Conservation (phyloP, 768 basidiomycete species). For the Russula vinacea region DNA sequence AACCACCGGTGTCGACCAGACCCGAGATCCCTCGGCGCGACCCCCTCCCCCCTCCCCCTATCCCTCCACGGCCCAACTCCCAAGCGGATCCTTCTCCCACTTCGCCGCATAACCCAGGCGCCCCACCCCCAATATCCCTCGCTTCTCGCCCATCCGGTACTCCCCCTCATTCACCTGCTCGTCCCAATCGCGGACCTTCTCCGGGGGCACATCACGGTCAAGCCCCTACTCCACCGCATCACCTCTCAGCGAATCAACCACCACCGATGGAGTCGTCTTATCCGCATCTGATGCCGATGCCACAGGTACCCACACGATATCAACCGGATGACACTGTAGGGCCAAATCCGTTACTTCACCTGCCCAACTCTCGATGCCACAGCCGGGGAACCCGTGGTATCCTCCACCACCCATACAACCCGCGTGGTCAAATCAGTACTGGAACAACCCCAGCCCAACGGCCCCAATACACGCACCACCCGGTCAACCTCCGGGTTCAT, state of each 20-base stretch:
- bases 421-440: constrained; percentile 10
- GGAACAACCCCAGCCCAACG: neutral
- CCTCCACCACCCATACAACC: neutral
- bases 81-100: neutral
- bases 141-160: constrained; percentile 17
- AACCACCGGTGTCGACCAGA: constrained; percentile 18
- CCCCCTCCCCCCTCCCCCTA: constrained; percentile 12
- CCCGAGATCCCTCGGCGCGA: constrained; percentile 12
- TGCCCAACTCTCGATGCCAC: neutral
- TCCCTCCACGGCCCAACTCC: constrained; percentile 21
- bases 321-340: neutral
- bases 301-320: neutral
- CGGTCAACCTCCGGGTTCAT: neutral
- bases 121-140: constrained; percentile 19
- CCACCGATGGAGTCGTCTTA: constrained; percentile 6
- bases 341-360: neutral
- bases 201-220: neutral
- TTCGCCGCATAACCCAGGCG: neutral
- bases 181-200: neutral
- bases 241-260: neutral
- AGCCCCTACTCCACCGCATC: neutral
- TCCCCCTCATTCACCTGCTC: neutral
- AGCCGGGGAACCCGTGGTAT: constrained; percentile 2
- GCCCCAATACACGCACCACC: neutral
- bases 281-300: neutral